These are phyloP conservation scores for Phaeosphaeriaceae sp. DNA, from an alignment of 2,329 filamentous ascomycete species.

Conservation along the genomic window DNA sequence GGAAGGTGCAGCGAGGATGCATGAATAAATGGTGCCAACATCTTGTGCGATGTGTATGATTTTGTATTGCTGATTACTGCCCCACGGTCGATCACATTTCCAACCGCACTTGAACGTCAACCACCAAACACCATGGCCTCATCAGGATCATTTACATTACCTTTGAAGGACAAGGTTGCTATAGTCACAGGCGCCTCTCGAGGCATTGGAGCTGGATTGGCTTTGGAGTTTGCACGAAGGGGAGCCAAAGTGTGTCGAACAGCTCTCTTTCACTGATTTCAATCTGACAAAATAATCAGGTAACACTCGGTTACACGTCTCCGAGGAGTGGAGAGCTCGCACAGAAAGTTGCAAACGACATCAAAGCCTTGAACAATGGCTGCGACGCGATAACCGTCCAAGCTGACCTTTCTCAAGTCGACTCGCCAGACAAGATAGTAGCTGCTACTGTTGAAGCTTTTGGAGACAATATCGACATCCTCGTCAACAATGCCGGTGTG, in stretches of 20 bases:
- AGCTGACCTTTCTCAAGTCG: slow-evolving; percentile 49
- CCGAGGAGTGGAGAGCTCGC: slow-evolving; percentile 45
- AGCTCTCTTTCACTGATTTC: neutral
- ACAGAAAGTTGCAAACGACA: slow-evolving; percentile 44
- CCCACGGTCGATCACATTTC: no score
- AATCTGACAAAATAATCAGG: slow-evolving; percentile 33
- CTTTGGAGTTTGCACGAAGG: slow-evolving; percentile 56
- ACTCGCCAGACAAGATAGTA: slow-evolving; percentile 49
- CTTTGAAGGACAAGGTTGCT: slow-evolving; percentile 48
- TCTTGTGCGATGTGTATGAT: neutral
- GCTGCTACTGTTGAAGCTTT: slow-evolving; percentile 46
- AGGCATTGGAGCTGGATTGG: slow-evolving; percentile 59
- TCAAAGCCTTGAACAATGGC: slow-evolving; percentile 45
- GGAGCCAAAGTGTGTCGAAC: slow-evolving; percentile 50
- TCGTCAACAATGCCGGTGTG: slow-evolving; percentile 54
- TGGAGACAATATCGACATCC: slow-evolving; percentile 52
- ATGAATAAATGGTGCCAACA: neutral
- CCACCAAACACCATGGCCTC: slow-evolving; percentile 21
- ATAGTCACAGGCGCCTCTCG: slow-evolving; percentile 61
- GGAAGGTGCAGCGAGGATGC: no score
- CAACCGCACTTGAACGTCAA: neutral
- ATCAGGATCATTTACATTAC: slow-evolving; percentile 17
- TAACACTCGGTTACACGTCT: slow-evolving; percentile 55
- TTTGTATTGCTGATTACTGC: neutral
- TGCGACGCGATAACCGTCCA: slow-evolving; percentile 49